Base-by-base conservation (phyloP, 139 green algal species). In the Picochlorum sp. region DNA sequence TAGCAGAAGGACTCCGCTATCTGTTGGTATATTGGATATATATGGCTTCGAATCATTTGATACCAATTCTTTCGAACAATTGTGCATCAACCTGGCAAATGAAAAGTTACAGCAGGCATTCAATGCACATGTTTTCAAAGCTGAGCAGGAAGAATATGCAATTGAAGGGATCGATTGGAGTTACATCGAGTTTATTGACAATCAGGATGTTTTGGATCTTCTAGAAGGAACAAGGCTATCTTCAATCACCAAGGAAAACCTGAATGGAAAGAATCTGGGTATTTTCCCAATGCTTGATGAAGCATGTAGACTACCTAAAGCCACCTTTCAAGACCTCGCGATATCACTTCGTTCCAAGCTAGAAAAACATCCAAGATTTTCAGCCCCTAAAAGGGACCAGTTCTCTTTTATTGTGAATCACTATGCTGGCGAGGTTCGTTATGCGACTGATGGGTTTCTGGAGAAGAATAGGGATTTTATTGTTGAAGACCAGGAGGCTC, bases 61-160 rank as follows among this genome's bases (percentile, higher is more conserved):
- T 9, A 68, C 63, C 58, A 95, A 95, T 76, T 76, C 73, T 65
- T 95, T 95, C 69, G 92, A 98, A 83, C 92, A 98, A 84, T 90
- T 98, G 63, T 98, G 92, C 81, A 98, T 98, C 83, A 98, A 98
- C 77, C 88, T 96, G 55, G 92, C 92, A 57, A 98, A 98, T 69
- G 92, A 98, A 81, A 86, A 90, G 15, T 82, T 98, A 70, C 92
- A 98, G 85, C 92, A 98, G 85, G 88, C 96, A 75, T 98, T 98
- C 81, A 97, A 96, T 68, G 80, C 83, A 23, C 87, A 96, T 66
- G 75, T 95, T 51, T 94, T 95, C 72, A 88, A 87, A 63, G 61
- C 57, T 0, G 69, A 80, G 52, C 78, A 85, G 66, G 84, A 95
- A 74, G 91, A 97, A 80, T 98, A 98, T 71, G 78, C 87, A 70